phyloP scores from a whole-genome alignment of 768 basidiomycete species.

The Termitomyces sp. region DNA sequence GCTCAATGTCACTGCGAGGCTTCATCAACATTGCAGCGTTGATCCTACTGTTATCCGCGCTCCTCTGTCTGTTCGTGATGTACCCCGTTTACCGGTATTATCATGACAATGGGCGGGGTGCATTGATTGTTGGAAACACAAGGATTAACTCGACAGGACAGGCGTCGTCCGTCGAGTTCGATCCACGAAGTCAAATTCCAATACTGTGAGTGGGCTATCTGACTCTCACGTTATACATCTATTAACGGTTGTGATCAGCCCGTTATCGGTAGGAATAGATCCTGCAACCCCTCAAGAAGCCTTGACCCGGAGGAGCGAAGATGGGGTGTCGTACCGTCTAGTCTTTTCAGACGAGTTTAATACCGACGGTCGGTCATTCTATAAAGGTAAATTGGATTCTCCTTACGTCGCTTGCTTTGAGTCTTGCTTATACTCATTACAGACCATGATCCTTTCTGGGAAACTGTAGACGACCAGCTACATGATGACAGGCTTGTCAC shows the following conservation, averaged over 20 bases:
- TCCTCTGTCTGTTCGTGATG: slow-evolving; percentile 72
- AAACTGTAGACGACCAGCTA: background rate
- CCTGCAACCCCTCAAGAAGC: slow-evolving; percentile 18
- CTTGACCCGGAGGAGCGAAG: slow-evolving; percentile 34
- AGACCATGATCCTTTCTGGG: slow-evolving; percentile 19
- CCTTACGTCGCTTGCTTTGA: background rate
- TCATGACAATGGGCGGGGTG: slow-evolving; percentile 31
- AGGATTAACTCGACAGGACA: slow-evolving; percentile 68
- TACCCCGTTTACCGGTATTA: slow-evolving; percentile 65
- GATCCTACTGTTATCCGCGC: slow-evolving; percentile 49
- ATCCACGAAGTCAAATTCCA: slow-evolving; percentile 35
- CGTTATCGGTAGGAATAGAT: slow-evolving; percentile 9
- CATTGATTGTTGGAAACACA: slow-evolving; percentile 55
- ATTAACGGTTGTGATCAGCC: background rate
- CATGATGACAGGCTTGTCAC: slow-evolving; percentile 4
- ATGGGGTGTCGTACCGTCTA: slow-evolving; percentile 50
- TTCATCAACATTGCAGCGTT: slow-evolving; percentile 66
- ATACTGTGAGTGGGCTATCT: slow-evolving; percentile 6
- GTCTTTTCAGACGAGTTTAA: slow-evolving; percentile 70
- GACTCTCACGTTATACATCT: background rate
- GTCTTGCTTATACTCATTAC: background rate
- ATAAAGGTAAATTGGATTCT: background rate
- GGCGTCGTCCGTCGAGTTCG: slow-evolving; percentile 38
- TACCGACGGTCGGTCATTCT: slow-evolving; percentile 38
- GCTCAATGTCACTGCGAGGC: slow-evolving; percentile 27